Conservation (phyloP, 352 stramenopile genomes). For the Globisporangium radiosum region DNA sequence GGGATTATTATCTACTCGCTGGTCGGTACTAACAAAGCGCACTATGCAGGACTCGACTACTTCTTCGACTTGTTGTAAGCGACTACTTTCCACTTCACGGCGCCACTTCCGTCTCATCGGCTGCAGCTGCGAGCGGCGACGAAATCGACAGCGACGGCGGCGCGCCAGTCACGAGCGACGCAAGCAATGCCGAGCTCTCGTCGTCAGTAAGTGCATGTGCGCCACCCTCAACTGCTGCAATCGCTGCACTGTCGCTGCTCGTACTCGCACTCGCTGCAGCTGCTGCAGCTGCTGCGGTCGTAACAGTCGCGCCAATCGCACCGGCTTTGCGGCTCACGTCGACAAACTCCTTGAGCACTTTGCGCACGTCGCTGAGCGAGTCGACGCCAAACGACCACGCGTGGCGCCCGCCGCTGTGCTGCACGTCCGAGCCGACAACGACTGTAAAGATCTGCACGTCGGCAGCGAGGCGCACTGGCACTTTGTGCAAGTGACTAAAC, state of each 20-base stretch:
- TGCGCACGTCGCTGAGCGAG: conserved; percentile 56
- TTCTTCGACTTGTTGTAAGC: conserved; percentile 47
- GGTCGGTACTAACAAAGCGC: neutral
- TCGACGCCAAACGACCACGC: conserved; percentile 58
- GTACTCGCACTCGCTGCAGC: neutral
- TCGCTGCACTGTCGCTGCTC: neutral
- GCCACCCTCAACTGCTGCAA: neutral
- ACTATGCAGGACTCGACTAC: conserved; percentile 58
- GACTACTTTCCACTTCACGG: neutral
- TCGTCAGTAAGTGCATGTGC: conserved; percentile 3
- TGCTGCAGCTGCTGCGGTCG: neutral
- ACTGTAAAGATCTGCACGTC: conserved; percentile 67
- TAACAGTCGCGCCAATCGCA: conserved; percentile 1
- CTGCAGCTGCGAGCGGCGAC: too few relatives aligned
- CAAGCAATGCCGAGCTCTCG: conserved; percentile 3
- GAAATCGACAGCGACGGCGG: too few relatives aligned
- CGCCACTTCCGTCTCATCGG: neutral
- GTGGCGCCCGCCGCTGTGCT: conserved; percentile 55
- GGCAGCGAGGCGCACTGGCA: conserved; percentile 58
- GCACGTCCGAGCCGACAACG: conserved; percentile 54
- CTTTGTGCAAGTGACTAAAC: conserved; percentile 71
- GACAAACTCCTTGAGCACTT: conserved; percentile 70
- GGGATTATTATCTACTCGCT: neutral
- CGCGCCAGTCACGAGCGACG: neutral
- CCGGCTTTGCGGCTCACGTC: conserved; percentile 35